Base-by-base conservation (phyloP, 371 early-diverging fungal species). In the Chytridium lagenaria region DNA sequence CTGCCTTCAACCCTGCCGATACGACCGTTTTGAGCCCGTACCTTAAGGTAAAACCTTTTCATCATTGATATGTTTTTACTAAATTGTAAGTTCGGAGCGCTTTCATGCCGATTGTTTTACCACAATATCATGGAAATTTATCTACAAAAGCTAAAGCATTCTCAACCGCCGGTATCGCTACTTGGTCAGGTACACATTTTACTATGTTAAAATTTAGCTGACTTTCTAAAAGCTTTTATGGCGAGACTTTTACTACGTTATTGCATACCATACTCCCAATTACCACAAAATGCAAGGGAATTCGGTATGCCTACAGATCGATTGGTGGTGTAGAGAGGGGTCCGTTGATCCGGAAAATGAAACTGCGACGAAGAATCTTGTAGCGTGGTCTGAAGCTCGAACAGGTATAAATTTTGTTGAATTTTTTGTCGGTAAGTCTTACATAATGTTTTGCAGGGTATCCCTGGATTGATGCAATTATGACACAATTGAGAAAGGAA, bases 391-490 rank as follows among this genome's bases (percentile, higher is more conserved):
- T 10, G 72, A 71, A 22, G 80, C 69, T 19, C 49, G 67, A 31
- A 57, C 78, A 22, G 73, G 64, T 63, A 34, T 37, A n/a, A n/a
- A n/a, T n/a, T n/a, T n/a, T n/a, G n/a, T n/a, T n/a, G 38, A 59
- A 23, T 50, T 12, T 15, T 15, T 37, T 39, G 28, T 63, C 22
- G 28, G 36, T 38, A 19, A 59, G 22, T 1, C 50, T 33, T 31
- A 64, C 28, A 39, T 63, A 64, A 10, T 26, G 5, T 26, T 12
- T 23, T n/a, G 12, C 68, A 36, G 80, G 80, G 5, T 81, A 33
- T 57, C 79, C 79, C 1, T 79, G 82, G 83, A 82, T 82, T 36
- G 83, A 82, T 50, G 80, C 83, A 1, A 51, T 69, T 1, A 82
- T 82, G 83, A 50, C 36, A 1, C 80, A 82, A 63, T 68, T 82